Conservation (phyloP, 371 early-diverging fungal genomes). For the Saksenaea oblongispora region DNA sequence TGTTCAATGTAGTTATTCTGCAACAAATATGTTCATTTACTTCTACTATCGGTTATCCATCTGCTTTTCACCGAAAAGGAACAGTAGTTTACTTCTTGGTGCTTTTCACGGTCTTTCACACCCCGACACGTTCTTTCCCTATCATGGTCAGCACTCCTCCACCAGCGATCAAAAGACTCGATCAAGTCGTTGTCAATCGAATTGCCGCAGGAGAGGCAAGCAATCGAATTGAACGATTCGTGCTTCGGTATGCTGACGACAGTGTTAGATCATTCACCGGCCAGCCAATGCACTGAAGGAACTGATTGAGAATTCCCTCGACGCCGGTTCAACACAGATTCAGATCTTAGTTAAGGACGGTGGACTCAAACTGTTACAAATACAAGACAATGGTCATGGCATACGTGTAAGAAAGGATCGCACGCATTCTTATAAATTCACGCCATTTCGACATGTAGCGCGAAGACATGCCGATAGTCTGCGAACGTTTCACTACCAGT, state of each 20-base stretch:
- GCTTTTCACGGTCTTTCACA: no score
- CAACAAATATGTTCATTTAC: neutral
- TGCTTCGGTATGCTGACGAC: neutral
- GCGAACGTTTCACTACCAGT: slow-evolving; percentile 96
- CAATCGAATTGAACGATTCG: neutral
- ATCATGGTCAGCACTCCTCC: neutral
- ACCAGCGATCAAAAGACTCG: slow-evolving; percentile 65
- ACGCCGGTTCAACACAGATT: slow-evolving; percentile 91
- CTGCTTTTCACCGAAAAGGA: no score
- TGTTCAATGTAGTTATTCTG: no score
- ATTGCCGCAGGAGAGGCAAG: slow-evolving; percentile 95
- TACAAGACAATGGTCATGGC: slow-evolving; percentile 98
- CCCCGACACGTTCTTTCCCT: neutral
- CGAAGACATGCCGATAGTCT: slow-evolving; percentile 84
- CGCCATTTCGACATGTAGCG: slow-evolving; percentile 28
- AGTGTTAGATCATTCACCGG: slow-evolving; percentile 54
- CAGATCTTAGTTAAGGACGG: slow-evolving; percentile 83
- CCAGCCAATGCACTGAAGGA: slow-evolving; percentile 2
- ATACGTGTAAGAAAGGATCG: slow-evolving; percentile 61
- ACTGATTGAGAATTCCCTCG: slow-evolving; percentile 88
- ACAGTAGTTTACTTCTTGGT: no score
- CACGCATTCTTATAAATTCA: neutral
- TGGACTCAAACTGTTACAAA: slow-evolving; percentile 88
- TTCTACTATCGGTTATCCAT: neutral
- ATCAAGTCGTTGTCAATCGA: slow-evolving; percentile 84